Evolutionary conservation across 371 early-diverging fungal genomes (phyloP), one percentile per base, ranked within the genome.

Genomic region (Mucor racemosus): DNA sequence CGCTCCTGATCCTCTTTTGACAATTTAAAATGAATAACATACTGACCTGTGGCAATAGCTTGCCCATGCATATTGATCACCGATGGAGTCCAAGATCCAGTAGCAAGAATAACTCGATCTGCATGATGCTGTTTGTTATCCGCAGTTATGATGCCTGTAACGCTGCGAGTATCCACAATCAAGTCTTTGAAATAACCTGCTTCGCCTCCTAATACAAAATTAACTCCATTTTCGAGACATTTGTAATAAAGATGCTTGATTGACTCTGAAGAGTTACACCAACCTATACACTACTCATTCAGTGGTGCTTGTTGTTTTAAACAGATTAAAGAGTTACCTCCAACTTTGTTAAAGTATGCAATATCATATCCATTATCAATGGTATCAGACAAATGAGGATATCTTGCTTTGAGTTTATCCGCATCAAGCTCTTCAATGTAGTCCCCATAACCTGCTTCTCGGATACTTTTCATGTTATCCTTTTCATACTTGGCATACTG

Each of bases 31-130:
- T 86, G 84, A 15, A 85, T 64, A 1, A 88, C 85, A 19, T 81
- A 72, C 62, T 85, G 85, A 10, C 82, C 88, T 1, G 81, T 73
- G 0, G 88, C 84, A 7, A 70, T 62, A 39, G 82, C 56, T 15
- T 74, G 54, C 11, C 64, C 65, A 33, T 64, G 60, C 40, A 82
- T 57, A 36, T 83, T 76, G 4, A 86, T 65, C 3, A 86, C 9
- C 7, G 77, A 71, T 4, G 82, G 75, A n/a, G 84, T 82, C 88
- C 88, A 88, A 13, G 82, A 69, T 9, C 88, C 88, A n/a, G 85
- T 78, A 3, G 84, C 81, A 33, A 86, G 46, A 10, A 88, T 53
- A 0, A 88, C 79, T 7, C 53, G 63, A 55, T 77, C 83, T 0
- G 68, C 78, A 39, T 14, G 26, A 46, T 80, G 82, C 1, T 55